A percentile compares a stretch with the other conserved stretches of the same genome.
These are phyloP conservation scores for Chaetomiaceae sp. DNA, from an alignment of 2,329 filamentous ascomycete genomes.

Conservation along the genomic window DNA sequence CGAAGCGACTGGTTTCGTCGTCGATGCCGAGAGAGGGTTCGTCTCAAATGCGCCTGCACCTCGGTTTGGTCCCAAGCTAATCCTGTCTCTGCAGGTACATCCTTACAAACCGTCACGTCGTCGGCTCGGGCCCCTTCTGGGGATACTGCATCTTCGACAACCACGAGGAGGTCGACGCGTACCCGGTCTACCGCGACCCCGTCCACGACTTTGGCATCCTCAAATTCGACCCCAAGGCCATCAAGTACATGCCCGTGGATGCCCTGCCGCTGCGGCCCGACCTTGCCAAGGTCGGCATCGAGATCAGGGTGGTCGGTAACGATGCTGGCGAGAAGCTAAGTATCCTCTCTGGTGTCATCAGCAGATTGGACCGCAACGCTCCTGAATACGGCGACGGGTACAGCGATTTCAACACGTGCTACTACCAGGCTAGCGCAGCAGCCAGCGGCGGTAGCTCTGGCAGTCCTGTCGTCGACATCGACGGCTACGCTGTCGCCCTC, in stretches of 20 bases:
- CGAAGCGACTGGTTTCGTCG: constrained; percentile 95
- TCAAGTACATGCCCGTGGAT: constrained; percentile 93
- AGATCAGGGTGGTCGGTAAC: constrained; percentile 96
- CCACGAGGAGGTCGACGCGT: constrained; percentile 92
- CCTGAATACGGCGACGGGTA: constrained; percentile 98
- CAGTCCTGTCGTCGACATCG: constrained; percentile 93
- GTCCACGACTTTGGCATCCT: constrained; percentile 98
- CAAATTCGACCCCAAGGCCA: constrained; percentile 88
- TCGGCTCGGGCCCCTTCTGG: constrained; percentile 94
- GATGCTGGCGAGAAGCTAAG: constrained; percentile 98
- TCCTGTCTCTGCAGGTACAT: constrained; percentile 56
- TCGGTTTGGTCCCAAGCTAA: constrained; percentile 5
- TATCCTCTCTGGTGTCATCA: constrained; percentile 96
- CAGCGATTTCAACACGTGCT: constrained; percentile 92
- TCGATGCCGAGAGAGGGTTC: constrained; percentile 83
- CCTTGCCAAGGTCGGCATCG: constrained; percentile 80
- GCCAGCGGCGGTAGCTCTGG: constrained; percentile 98
- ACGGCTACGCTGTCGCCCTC: constrained; percentile 84
- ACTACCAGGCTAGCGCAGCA: constrained; percentile 96
- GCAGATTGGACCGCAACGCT: constrained; percentile 89
- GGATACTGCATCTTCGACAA: constrained; percentile 98
- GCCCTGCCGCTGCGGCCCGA: constrained; percentile 79
- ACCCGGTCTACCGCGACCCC: constrained; percentile 94
- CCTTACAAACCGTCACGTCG: constrained; percentile 86
- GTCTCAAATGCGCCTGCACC: constrained; percentile 26